Conservation (phyloP, 257 asterid species). For the Schizonepeta tenuifolia region DNA sequence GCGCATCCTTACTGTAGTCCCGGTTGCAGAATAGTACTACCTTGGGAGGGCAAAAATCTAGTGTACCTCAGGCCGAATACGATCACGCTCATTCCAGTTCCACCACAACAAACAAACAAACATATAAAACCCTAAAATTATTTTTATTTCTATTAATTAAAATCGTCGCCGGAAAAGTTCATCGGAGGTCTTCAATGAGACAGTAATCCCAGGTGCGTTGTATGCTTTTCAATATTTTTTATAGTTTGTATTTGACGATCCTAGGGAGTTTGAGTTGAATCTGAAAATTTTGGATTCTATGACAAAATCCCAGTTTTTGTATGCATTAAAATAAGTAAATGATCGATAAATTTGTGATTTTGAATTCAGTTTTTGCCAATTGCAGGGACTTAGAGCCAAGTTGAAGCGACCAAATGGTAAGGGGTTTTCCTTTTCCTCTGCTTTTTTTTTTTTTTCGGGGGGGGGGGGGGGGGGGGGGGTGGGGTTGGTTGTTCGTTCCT, state of each 20-base stretch:
- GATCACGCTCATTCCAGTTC: no score
- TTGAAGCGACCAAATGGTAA: slow-evolving; percentile 56
- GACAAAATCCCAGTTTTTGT: neutral
- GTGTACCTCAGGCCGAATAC: slow-evolving; percentile 48
- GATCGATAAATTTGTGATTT: slow-evolving; percentile 23
- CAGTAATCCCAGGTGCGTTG: slow-evolving; percentile 36
- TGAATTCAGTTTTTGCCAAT: slow-evolving; percentile 1
- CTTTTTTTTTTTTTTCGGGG: neutral
- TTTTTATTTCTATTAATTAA: slow-evolving; percentile 16
- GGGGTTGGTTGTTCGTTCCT: no score
- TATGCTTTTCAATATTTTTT: neutral
- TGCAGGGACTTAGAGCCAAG: slow-evolving; percentile 43
- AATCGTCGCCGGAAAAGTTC: slow-evolving; percentile 41
- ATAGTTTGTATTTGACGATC: neutral
- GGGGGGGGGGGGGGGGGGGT: no score
- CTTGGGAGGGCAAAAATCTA: slow-evolving; percentile 48
- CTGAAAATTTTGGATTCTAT: slow-evolving; percentile 1
- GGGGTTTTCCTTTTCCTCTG: neutral
- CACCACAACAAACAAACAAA: slow-evolving; percentile 29
- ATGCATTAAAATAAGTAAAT: neutral
- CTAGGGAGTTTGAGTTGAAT: slow-evolving; percentile 29
- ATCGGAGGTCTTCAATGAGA: slow-evolving; percentile 21
- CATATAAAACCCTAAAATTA: slow-evolving; percentile 37
- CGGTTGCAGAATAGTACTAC: slow-evolving; percentile 19
- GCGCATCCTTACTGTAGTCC: slow-evolving; percentile 8